Evolutionary conservation across 108 stramenopile genomes (phyloP), one percentile per base, ranked within the genome.

Genomic region (Stephanodiscus minutulus): DNA sequence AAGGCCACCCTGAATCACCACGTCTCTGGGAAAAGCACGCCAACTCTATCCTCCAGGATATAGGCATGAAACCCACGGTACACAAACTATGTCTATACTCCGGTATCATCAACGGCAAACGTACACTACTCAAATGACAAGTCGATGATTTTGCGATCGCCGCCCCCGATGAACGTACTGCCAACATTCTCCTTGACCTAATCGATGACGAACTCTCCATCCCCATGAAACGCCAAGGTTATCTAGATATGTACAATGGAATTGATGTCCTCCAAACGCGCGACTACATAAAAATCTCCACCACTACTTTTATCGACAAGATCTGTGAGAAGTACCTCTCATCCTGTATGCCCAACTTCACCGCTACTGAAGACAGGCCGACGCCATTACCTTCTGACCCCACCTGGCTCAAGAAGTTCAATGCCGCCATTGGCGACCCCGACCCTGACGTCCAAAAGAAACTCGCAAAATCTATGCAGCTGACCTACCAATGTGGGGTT

Each of bases 1-100:
- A 62, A 29, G 58, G 69, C 3, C 69, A 61, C 36, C 69, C 69
- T 5, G 57, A 70, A 15, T 70, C 69, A 18, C 41, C 69, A 7
- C 3, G 69, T 0, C 59, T 60, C 1, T 70, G 69, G 69, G 69
- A 69, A 35, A 60, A 70, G 33, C 59, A 61, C 13, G 49, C 49
- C 15, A 41, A 70, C 33, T 6, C n/a, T 7, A 59, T 70, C 28
- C 54, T 69, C 0, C 22, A 25, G n/a, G 28, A 28, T 31, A 15
- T 20, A 6, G 27, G 29, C 2, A 11, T 69, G 3, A 55, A 3
- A 3, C 68, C 68, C 0, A 69, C 68, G 0, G 13, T 58, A 1
- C 68, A 69, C 27, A 31, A 44, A 55, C 68, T 56, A 43, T 69
- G 68, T 28, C 17, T 69, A 27, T 69, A 60, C 29, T 37, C 31